Evolutionary conservation across 768 basidiomycete genomes (phyloP), one percentile per base, ranked within the genome.

Genomic region (Gymnopilus junonius): DNA sequence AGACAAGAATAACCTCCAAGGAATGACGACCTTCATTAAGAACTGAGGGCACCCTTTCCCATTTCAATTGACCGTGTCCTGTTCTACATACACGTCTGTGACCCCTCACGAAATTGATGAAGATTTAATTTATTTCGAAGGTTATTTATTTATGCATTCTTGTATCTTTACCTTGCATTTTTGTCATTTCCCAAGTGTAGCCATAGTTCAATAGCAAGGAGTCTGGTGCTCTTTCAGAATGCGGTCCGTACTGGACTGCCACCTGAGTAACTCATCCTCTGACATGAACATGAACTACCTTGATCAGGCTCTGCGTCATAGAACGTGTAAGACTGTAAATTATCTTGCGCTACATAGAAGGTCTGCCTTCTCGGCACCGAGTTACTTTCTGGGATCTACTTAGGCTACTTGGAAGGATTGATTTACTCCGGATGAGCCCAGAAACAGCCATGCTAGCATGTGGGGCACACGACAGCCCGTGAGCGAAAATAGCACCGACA

Each of bases 1-100:
- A 63, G 62, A 58, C 51, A 51, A 43, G 32, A 59, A 53, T 21
- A 63, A 63, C 32, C 20, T 63, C 12, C 56, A 58, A 34, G 62
- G 62, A 31, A 58, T 63, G 51, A 43, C 62, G 14, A 63, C 62
- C 21, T 63, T 63, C 34, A 39, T 63, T 48, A 37, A 58, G 2
- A 60, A 51, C n/a, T 59, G 21, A 48, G 34, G 37, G n/a, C n/a
- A n/a, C n/a, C n/a, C n/a, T n/a, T n/a, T n/a, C 37, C 17, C 40
- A 35, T 40, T 12, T 14, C 54, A 14, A 11, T 27, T 55, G 32
- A 42, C 17, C n/a, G n/a, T n/a, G n/a, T n/a, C n/a, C n/a, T n/a
- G n/a, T n/a, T n/a, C n/a, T n/a, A n/a, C n/a, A n/a, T n/a, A n/a
- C n/a, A n/a, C n/a, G n/a, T n/a, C n/a, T n/a, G n/a, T n/a, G n/a